phyloP scores from a whole-genome alignment of 306 rosid genomes.

The Inga leiocalycina region DNA sequence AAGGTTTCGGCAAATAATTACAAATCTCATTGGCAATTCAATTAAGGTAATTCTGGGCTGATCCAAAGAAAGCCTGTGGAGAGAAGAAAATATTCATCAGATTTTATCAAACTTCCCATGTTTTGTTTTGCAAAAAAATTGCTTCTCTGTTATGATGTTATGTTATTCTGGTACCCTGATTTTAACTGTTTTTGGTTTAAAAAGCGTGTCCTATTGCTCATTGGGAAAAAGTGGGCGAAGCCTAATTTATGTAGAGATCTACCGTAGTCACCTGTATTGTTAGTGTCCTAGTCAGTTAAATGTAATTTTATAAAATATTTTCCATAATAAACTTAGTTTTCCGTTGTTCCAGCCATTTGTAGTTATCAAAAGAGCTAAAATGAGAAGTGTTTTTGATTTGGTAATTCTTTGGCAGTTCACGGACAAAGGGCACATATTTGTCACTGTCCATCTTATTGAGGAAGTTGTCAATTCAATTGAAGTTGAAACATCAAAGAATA shows the following conservation, averaged over 20 bases:
- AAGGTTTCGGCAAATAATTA: conserved; percentile 83
- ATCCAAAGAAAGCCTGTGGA: not conserved
- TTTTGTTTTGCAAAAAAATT: not conserved
- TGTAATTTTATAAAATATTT: conserved; percentile 1
- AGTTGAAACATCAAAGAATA: conserved; percentile 63
- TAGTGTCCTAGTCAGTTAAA: not conserved
- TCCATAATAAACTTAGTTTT: not conserved
- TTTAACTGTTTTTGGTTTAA: not conserved
- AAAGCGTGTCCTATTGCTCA: conserved; percentile 2
- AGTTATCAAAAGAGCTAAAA: conserved; percentile 2
- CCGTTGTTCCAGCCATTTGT: conserved; percentile 10
- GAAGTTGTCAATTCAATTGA: conserved; percentile 73
- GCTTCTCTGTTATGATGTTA: not conserved
- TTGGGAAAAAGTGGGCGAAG: not conserved
- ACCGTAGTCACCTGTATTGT: not conserved
- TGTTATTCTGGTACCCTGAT: not conserved
- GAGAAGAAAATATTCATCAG: not conserved
- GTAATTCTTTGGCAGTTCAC: conserved; percentile 73
- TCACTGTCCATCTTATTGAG: conserved; percentile 85
- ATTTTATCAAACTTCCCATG: conserved; percentile 11
- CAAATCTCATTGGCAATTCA: conserved; percentile 84
- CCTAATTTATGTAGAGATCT: not conserved
- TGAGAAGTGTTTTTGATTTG: conserved; percentile 29
- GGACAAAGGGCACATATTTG: conserved; percentile 92
- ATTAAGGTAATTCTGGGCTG: conserved; percentile 56